phyloP scores from a whole-genome alignment of 2,329 filamentous ascomycete genomes.

The Alternaria sp. region DNA sequence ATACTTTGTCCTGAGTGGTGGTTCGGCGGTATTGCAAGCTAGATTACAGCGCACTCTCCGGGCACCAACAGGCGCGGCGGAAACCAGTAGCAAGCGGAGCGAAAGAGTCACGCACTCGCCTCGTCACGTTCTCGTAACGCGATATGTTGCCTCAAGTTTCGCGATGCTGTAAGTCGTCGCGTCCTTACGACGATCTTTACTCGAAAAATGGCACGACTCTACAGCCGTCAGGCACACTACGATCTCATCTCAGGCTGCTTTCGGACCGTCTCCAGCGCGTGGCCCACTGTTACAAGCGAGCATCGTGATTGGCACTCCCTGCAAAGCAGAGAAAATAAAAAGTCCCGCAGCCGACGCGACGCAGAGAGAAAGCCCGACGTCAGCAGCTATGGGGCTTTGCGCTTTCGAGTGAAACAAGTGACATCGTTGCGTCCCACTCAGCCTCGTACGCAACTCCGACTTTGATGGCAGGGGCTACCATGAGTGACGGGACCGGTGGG shows the following conservation, averaged over 20 bases:
- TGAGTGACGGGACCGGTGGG: neutral
- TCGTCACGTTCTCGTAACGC: conserved; percentile 6
- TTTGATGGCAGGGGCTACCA: conserved; percentile 8
- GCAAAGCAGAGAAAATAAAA: conserved; percentile 8
- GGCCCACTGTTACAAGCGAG: conserved; percentile 4
- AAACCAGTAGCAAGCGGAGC: conserved; percentile 1
- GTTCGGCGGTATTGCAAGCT: conserved; percentile 9
- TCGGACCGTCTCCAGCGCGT: conserved; percentile 20
- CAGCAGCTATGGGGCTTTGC: conserved; percentile 2
- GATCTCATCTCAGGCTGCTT: conserved; percentile 14
- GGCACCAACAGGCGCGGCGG: neutral
- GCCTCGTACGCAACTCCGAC: conserved; percentile 12
- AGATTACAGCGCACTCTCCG: neutral
- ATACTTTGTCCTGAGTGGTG: neutral
- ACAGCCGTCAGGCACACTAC: conserved; percentile 22
- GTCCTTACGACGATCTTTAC: conserved; percentile 25
- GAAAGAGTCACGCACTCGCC: conserved; percentile 1
- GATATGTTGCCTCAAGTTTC: conserved; percentile 26
- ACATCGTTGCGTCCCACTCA: conserved; percentile 4
- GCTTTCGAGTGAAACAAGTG: conserved; percentile 12
- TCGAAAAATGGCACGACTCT: conserved; percentile 6
- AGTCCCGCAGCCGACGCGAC: conserved; percentile 7
- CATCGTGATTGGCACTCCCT: conserved; percentile 11
- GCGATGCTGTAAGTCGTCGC: conserved; percentile 31
- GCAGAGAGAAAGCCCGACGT: conserved; percentile 16